phyloP scores from a whole-genome alignment of 2,329 filamentous ascomycete genomes.

The Raffaelea albimanens region DNA sequence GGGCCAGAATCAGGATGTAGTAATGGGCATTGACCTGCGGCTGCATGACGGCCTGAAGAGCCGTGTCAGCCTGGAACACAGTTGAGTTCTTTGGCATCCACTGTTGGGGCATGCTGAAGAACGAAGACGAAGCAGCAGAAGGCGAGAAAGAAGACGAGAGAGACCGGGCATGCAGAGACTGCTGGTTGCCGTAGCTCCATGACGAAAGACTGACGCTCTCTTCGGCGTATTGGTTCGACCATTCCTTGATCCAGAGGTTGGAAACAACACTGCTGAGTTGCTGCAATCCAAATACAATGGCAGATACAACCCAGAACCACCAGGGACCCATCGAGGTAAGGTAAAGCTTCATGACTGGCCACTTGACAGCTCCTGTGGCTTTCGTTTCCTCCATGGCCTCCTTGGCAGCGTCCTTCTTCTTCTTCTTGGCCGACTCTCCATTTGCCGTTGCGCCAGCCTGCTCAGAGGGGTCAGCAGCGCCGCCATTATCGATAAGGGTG shows the following conservation, averaged over 20 bases:
- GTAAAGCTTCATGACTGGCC: constrained; percentile 78
- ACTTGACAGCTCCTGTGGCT: constrained; percentile 77
- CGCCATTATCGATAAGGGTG: constrained; percentile 43
- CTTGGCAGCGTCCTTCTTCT: constrained; percentile 48
- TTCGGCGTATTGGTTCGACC: constrained; percentile 80
- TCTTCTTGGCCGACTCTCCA: constrained; percentile 31
- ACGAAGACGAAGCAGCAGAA: not conserved
- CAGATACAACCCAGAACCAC: constrained; percentile 83
- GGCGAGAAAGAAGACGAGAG: constrained; percentile 5
- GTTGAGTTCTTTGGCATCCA: constrained; percentile 22
- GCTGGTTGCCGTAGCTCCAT: constrained; percentile 2
- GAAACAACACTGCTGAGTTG: constrained; percentile 81
- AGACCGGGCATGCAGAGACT: constrained; percentile 5
- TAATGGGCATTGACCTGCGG: constrained; percentile 69
- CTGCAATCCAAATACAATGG: constrained; percentile 67
- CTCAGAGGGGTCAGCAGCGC: constrained; percentile 35
- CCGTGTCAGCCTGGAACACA: constrained; percentile 24
- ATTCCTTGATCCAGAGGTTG: constrained; percentile 89
- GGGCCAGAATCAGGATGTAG: constrained; percentile 74
- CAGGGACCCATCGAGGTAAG: constrained; percentile 86
- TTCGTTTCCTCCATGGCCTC: constrained; percentile 65
- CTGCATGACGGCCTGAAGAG: constrained; percentile 11
- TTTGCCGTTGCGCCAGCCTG: constrained; percentile 31
- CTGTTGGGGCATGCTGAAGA: constrained; percentile 5
- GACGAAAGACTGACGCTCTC: constrained; percentile 6